phyloP scores from a whole-genome alignment of 768 basidiomycete genomes.

The Pisolithus tinctorius region DNA sequence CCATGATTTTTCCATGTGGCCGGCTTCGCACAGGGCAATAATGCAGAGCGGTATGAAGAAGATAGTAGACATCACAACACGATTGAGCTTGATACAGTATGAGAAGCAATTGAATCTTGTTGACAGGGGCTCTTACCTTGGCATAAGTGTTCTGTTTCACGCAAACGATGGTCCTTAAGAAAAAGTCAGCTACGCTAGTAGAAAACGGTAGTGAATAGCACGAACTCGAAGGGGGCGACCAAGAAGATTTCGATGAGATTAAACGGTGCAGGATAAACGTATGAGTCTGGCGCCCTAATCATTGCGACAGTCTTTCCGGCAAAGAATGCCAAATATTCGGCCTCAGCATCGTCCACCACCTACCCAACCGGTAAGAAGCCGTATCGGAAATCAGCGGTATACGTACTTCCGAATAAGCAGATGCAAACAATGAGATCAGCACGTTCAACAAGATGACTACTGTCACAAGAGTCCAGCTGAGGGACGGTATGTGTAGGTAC shows the following conservation, averaged over 20 bases:
- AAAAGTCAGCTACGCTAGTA: neutral
- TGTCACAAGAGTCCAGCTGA: constrained; percentile 77
- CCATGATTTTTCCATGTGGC: constrained; percentile 54
- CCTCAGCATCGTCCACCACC: constrained; percentile 81
- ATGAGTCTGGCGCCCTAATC: constrained; percentile 81
- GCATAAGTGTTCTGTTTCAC: constrained; percentile 52
- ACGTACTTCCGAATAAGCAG: constrained; percentile 82
- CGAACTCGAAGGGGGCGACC: constrained; percentile 83
- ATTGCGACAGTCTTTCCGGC: constrained; percentile 79
- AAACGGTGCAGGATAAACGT: constrained; percentile 85
- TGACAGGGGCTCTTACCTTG: constrained; percentile 30
- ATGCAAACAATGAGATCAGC: constrained; percentile 91
- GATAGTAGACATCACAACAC: constrained; percentile 65
- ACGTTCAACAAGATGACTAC: constrained; percentile 86
- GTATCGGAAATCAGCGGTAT: neutral
- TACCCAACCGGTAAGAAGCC: constrained; percentile 19
- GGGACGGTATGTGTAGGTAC: constrained; percentile 1
- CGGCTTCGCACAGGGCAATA: constrained; percentile 70
- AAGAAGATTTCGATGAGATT: constrained; percentile 79
- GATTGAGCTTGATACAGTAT: constrained; percentile 52
- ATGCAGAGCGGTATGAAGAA: constrained; percentile 74
- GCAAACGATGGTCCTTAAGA: constrained; percentile 32
- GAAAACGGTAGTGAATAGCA: constrained; percentile 4
- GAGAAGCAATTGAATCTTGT: neutral
- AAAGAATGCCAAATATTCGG: constrained; percentile 87